These are phyloP conservation scores for Trifolium repens DNA, from an alignment of 306 rosid genomes.

Conservation along the genomic window DNA sequence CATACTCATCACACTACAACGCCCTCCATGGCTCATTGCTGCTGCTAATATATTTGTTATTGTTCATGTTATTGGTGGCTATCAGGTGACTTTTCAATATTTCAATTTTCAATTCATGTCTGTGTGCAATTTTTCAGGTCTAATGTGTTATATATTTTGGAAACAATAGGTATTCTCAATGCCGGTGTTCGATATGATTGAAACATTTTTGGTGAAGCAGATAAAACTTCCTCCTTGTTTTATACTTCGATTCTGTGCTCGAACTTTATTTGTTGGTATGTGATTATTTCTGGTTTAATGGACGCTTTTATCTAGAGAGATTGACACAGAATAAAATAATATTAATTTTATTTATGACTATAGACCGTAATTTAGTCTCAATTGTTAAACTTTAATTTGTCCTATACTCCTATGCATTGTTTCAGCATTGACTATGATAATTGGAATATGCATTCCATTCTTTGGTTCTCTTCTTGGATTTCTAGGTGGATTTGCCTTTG, in stretches of 20 bases:
- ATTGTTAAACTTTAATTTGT: neutral
- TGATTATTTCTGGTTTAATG: neutral
- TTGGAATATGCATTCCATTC: constrained; percentile 76
- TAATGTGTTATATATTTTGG: constrained; percentile 12
- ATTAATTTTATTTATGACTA: neutral
- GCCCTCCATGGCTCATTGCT: constrained; percentile 77
- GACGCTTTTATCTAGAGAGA: too few relatives aligned
- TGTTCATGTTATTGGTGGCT: constrained; percentile 83
- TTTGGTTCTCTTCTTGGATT: constrained; percentile 87
- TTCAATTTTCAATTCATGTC: neutral
- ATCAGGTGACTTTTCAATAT: constrained; percentile 51
- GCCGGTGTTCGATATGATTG: constrained; percentile 85
- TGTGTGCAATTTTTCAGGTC: neutral
- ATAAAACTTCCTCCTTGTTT: constrained; percentile 54
- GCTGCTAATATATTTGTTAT: constrained; percentile 74
- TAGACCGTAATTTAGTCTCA: neutral
- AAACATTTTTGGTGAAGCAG: constrained; percentile 63
- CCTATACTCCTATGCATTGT: neutral
- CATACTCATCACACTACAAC: constrained; percentile 47
- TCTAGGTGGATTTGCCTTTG: constrained; percentile 88
- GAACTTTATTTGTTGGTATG: constrained; percentile 65
- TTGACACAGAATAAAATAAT: too few relatives aligned
- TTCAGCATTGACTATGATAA: constrained; percentile 64
- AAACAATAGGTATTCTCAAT: constrained; percentile 65
- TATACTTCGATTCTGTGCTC: constrained; percentile 65